Percentiles rank a stretch among this genome's conserved stretches.
These are phyloP conservation scores for Ustilago xerochloae DNA, from an alignment of 1,284 basidiomycete species.

Conservation along the genomic window DNA sequence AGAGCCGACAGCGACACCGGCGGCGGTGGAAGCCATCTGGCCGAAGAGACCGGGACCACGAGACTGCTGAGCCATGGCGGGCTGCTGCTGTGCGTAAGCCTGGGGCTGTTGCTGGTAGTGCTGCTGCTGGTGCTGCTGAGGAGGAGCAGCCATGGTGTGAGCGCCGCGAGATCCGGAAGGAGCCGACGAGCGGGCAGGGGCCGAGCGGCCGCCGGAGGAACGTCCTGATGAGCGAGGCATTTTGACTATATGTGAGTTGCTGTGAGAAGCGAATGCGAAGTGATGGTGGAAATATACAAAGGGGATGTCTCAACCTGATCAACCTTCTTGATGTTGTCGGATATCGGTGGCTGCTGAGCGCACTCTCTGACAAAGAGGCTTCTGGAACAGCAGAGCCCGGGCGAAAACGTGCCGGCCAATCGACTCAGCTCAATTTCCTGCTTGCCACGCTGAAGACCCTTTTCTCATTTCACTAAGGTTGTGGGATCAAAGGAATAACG, in stretches of 20 bases:
- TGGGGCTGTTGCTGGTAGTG: slow-evolving; percentile 35
- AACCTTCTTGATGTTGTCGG: too few relatives aligned
- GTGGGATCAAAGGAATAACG: not conserved
- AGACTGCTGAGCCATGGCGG: slow-evolving; percentile 41
- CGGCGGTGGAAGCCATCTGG: slow-evolving; percentile 85
- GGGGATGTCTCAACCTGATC: not conserved
- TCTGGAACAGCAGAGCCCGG: slow-evolving; percentile 14
- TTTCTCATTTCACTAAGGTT: not conserved
- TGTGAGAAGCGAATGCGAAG: slow-evolving; percentile 4
- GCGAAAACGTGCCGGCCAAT: slow-evolving; percentile 38
- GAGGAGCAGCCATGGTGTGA: slow-evolving; percentile 63
- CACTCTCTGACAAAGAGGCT: slow-evolving; percentile 6
- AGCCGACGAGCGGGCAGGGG: slow-evolving; percentile 59
- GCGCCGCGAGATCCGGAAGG: slow-evolving; percentile 63
- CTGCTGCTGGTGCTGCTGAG: slow-evolving; percentile 38
- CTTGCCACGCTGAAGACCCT: not conserved
- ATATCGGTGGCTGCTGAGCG: slow-evolving; percentile 13
- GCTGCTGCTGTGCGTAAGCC: slow-evolving; percentile 36
- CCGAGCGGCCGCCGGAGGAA: slow-evolving; percentile 56
- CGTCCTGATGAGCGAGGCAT: slow-evolving; percentile 64
- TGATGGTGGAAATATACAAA: slow-evolving; percentile 10
- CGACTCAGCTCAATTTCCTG: slow-evolving; percentile 24
- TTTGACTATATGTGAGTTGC: slow-evolving; percentile 3
- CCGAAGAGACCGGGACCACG: slow-evolving; percentile 61
- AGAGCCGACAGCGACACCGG: slow-evolving; percentile 84